Evolutionary conservation across 305 asterid species (phyloP).

Genomic region (Solanum aculeatissimum): DNA sequence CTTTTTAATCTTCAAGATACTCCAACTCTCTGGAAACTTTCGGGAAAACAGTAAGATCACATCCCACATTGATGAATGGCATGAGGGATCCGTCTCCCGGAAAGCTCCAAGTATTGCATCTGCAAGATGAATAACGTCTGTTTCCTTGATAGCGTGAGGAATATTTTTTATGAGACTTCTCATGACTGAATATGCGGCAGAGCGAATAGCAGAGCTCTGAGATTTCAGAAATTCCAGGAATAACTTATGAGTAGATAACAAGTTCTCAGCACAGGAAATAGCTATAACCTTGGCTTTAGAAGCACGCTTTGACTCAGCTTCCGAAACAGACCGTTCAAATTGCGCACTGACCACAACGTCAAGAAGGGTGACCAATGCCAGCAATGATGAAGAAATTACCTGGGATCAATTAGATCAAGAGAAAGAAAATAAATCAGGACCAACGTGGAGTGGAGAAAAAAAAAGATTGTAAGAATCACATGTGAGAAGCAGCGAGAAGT

Average conservation of each 20-base stretch:
- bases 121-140: constrained; percentile 61
- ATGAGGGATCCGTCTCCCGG: constrained; percentile 73
- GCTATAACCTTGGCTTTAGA: constrained; percentile 62
- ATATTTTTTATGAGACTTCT: constrained; percentile 72
- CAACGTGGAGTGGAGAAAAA: neutral
- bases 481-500: neutral
- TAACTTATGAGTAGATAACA: constrained; percentile 53
- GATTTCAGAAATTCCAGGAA: constrained; percentile 80
- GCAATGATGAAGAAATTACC: constrained; percentile 83
- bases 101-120: constrained; percentile 81
- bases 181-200: constrained; percentile 77
- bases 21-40: constrained; percentile 82
- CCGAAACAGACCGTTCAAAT: constrained; percentile 46
- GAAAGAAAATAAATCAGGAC: neutral
- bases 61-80: constrained; percentile 98
- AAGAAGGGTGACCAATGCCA: constrained; percentile 83
- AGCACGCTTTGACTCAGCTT: constrained; percentile 64
- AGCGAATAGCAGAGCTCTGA: constrained; percentile 62
- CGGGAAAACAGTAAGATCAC: constrained; percentile 49
- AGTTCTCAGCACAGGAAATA: constrained; percentile 55
- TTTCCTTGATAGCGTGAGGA: constrained; percentile 61
- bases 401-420: constrained; percentile 23
- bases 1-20: constrained; percentile 62
- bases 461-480: neutral
- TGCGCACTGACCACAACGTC: constrained; percentile 49